phyloP scores from a whole-genome alignment of 768 basidiomycete genomes.

The Udeniomyces megalosporus region DNA sequence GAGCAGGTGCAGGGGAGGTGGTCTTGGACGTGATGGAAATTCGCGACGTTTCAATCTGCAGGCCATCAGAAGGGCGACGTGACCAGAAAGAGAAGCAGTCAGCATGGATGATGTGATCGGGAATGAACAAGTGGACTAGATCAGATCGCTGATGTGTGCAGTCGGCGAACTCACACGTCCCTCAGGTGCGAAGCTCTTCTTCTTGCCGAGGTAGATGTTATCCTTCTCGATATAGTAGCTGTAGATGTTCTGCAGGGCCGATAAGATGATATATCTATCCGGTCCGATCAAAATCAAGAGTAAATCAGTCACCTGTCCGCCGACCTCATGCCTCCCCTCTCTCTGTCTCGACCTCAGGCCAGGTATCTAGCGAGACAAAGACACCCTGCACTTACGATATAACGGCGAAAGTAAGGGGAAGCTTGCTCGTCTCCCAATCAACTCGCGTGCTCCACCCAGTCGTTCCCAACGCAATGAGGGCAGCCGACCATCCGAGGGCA shows the following conservation, averaged over 20 bases:
- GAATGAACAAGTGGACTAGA: neutral
- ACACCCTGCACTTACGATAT: conserved; percentile 53
- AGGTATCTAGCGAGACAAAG: neutral
- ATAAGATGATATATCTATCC: conserved; percentile 58
- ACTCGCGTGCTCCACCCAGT: conserved; percentile 49
- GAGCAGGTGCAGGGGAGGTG: neutral
- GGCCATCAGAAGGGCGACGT: neutral
- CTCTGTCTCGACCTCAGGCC: neutral
- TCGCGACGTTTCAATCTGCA: conserved; percentile 11
- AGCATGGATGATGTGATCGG: neutral
- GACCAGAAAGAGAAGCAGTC: neutral
- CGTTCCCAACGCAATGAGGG: conserved; percentile 63
- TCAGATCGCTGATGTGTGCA: too few species aligned
- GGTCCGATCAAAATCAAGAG: neutral
- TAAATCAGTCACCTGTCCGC: too few species aligned
- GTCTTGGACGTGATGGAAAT: conserved; percentile 3
- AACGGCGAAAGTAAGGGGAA: conserved; percentile 60
- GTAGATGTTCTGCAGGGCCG: conserved; percentile 56
- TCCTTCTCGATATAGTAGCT: conserved; percentile 72
- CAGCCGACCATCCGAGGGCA: conserved; percentile 68
- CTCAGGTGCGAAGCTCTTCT: conserved; percentile 67
- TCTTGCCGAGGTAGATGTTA: conserved; percentile 71
- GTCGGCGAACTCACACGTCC: conserved; percentile 47
- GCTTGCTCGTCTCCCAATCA: conserved; percentile 79
- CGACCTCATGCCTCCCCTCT: too few species aligned